Evolutionary conservation across 768 basidiomycete species (phyloP).

Genomic region (Termitomyces titanicus): DNA sequence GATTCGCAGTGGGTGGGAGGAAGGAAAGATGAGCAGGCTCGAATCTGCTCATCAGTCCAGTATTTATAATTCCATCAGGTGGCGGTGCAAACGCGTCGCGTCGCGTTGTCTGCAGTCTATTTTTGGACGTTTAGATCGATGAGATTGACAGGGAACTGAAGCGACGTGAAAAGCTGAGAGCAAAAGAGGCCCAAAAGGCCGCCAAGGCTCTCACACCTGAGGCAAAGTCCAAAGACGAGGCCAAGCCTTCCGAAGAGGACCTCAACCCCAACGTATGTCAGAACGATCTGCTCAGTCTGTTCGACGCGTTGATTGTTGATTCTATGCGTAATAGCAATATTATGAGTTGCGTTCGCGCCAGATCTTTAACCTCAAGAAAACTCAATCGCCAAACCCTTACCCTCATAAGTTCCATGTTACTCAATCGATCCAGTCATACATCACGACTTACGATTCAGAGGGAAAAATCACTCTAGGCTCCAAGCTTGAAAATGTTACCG

Average conservation of each 20-base stretch:
- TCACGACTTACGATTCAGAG: slow-evolving; percentile 68
- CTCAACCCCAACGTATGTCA: slow-evolving; percentile 84
- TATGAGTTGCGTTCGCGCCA: slow-evolving; percentile 89
- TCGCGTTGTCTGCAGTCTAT: too few species aligned
- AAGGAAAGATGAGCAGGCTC: neutral
- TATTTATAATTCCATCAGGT: neutral
- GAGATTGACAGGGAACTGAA: slow-evolving; percentile 76
- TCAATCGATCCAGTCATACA: slow-evolving; percentile 68
- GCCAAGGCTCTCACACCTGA: slow-evolving; percentile 34
- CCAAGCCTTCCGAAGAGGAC: slow-evolving; percentile 67
- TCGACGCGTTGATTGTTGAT: slow-evolving; percentile 6
- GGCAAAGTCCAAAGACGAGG: slow-evolving; percentile 36
- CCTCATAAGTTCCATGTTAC: slow-evolving; percentile 98
- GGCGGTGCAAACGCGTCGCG: slow-evolving; percentile 1
- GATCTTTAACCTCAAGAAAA: slow-evolving; percentile 80
- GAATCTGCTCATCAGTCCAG: neutral
- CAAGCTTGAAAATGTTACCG: slow-evolving; percentile 55
- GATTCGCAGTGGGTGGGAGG: too few species aligned
- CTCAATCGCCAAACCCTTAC: slow-evolving; percentile 89
- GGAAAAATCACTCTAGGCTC: slow-evolving; percentile 66
- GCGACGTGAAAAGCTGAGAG: slow-evolving; percentile 84
- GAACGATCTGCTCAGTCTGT: neutral
- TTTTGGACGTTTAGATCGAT: slow-evolving; percentile 27
- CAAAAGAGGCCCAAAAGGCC: slow-evolving; percentile 67
- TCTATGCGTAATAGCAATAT: slow-evolving; percentile 78